These are phyloP conservation scores for Aspergillus fischeri DNA, from an alignment of 2,329 filamentous ascomycete species.

Conservation along the genomic window DNA sequence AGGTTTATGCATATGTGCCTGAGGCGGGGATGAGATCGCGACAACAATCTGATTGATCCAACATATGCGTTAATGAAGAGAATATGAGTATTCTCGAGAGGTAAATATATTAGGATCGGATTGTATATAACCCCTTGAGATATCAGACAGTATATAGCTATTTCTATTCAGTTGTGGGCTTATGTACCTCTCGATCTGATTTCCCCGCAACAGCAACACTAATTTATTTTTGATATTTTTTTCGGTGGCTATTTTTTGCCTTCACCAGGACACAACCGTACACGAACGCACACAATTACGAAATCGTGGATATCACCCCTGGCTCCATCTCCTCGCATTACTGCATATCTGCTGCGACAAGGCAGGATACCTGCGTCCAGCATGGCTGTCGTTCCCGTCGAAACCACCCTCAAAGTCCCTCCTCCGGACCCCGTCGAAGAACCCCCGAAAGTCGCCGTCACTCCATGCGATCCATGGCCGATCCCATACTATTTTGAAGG, in stretches of 20 bases:
- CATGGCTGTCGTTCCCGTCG: constrained; percentile 36
- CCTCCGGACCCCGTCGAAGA: constrained; percentile 19
- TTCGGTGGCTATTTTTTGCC: neutral
- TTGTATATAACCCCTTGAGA: no score
- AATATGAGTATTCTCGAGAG: no score
- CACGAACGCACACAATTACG: neutral
- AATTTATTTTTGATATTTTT: neutral
- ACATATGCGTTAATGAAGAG: neutral
- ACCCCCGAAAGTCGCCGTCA: constrained; percentile 24
- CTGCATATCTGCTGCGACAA: constrained; percentile 37
- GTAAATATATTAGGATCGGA: no score
- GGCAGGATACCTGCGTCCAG: constrained; percentile 29
- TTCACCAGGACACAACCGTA: neutral
- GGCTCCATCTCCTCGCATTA: constrained; percentile 38
- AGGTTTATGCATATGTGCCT: neutral
- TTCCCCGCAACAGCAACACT: neutral
- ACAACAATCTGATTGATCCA: neutral
- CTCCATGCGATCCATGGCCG: constrained; percentile 46
- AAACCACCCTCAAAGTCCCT: constrained; percentile 22
- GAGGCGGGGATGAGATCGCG: neutral
- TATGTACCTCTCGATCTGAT: neutral
- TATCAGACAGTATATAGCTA: neutral
- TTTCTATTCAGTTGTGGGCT: neutral
- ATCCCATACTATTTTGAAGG: constrained; percentile 78
- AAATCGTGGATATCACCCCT: constrained; percentile 13